Evolutionary conservation across 148 eudicot species (phyloP).

Genomic region (Chenopodium berlandieri): DNA sequence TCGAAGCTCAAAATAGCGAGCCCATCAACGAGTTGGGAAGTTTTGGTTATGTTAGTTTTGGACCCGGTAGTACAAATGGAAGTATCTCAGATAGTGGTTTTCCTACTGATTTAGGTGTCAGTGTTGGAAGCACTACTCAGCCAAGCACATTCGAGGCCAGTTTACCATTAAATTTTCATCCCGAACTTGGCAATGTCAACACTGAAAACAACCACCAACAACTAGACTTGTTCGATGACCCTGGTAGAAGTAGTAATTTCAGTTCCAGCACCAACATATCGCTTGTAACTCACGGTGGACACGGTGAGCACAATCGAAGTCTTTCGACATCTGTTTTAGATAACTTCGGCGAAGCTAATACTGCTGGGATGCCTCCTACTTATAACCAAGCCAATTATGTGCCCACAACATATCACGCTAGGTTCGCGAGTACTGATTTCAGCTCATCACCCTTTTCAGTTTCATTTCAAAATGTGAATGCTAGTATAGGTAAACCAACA

Average conservation of each 20-base stretch:
- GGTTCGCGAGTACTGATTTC: constrained; percentile 2
- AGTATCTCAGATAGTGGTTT: constrained; percentile 1
- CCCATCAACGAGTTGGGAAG: constrained; percentile 1
- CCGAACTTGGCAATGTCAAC: constrained; percentile 1
- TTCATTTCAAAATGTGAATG: background rate
- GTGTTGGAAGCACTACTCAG: no score
- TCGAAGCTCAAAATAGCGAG: background rate
- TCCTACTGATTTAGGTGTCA: background rate
- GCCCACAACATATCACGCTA: background rate
- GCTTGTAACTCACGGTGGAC: background rate
- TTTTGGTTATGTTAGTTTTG: constrained; percentile 12
- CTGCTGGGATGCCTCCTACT: background rate
- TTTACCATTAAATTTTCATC: constrained; percentile 3
- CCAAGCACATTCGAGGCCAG: background rate
- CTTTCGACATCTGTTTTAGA: background rate
- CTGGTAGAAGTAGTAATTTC: background rate
- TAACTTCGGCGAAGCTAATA: background rate
- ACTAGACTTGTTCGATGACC: constrained; percentile 4
- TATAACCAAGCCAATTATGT: background rate
- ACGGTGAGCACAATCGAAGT: background rate
- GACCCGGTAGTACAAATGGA: background rate
- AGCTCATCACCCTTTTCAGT: background rate
- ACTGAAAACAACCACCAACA: background rate
- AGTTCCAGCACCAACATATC: constrained; percentile 10
- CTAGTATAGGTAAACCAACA: background rate